Percentiles rank a stretch among this genome's conserved stretches.
Evolutionary conservation across 106 monocot genomes (phyloP).

Genomic region (Platanthera guangdongensis): DNA sequence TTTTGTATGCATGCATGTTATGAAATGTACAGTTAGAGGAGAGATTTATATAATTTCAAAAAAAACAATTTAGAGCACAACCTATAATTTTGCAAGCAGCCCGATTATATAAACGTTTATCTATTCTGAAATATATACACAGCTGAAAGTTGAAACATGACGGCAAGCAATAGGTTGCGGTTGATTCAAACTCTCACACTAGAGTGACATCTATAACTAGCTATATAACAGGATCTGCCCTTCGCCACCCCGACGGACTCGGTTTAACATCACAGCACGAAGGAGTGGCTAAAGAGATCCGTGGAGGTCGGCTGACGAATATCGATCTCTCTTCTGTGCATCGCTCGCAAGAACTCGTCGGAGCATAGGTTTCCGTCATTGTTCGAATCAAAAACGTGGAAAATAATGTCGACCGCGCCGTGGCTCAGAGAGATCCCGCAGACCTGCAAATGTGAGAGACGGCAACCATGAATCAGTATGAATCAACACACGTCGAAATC

Average conservation of each 20-base stretch:
- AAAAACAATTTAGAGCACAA: no score
- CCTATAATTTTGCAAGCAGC: no score
- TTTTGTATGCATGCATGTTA: no score
- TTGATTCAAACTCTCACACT: not conserved
- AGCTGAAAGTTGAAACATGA: not conserved
- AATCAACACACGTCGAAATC: not conserved
- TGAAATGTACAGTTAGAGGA: no score
- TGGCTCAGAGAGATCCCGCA: constrained; percentile 68
- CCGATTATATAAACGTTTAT: no score
- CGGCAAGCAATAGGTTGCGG: not conserved
- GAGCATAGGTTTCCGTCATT: constrained; percentile 58
- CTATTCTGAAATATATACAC: not conserved
- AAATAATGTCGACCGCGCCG: constrained; percentile 68
- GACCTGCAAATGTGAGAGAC: constrained; percentile 37
- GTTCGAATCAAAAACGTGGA: constrained; percentile 83
- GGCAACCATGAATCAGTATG: no score
- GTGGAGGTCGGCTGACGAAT: constrained; percentile 40
- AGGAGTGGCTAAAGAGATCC: constrained; percentile 26
- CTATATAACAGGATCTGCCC: not conserved
- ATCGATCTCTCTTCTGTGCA: constrained; percentile 62
- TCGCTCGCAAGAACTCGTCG: constrained; percentile 60
- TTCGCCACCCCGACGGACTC: not conserved
- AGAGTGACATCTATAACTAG: not conserved
- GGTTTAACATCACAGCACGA: constrained; percentile 26
- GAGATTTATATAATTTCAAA: no score